A percentile compares a stretch with the other conserved stretches of the same genome.
Conservation (phyloP, 169 alveolate genomes). For the Cystoisospora suis region DNA sequence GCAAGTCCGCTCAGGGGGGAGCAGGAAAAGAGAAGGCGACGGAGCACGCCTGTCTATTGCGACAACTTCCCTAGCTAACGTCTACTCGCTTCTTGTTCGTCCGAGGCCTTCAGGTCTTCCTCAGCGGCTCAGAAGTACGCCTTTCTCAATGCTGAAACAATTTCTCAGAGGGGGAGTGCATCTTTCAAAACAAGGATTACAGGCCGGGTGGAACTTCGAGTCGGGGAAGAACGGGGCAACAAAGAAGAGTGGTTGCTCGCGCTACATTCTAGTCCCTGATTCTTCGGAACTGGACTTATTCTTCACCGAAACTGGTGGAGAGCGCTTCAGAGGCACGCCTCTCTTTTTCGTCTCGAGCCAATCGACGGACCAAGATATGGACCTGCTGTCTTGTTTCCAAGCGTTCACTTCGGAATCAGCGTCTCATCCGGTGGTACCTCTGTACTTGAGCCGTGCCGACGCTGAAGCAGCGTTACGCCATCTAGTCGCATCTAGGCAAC, state of each 20-base stretch:
- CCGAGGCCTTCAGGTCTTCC: slow-evolving; percentile 7
- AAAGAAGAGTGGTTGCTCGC: background rate
- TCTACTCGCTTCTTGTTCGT: background rate
- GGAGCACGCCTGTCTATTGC: background rate
- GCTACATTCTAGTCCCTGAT: slow-evolving; percentile 11
- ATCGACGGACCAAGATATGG: too few species aligned
- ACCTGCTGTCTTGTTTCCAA: background rate
- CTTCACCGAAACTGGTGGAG: background rate
- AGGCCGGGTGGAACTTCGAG: background rate
- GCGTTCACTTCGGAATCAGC: background rate
- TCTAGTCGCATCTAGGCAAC: too few species aligned
- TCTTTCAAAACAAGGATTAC: too few species aligned
- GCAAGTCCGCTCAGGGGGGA: too few species aligned
- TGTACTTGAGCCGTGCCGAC: slow-evolving; percentile 8
- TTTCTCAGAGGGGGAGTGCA: background rate
- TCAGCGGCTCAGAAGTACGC: background rate
- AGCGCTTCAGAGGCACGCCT: background rate
- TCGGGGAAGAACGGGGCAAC: background rate
- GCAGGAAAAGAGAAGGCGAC: too few species aligned
- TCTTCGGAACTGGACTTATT: background rate
- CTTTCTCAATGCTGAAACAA: too few species aligned
- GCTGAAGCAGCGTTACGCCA: background rate
- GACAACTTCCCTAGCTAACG: background rate
- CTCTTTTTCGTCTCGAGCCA: background rate
- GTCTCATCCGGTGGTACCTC: too few species aligned